Conservation (phyloP, 2,329 filamentous ascomycete species). For the Metarhizium sp. region DNA sequence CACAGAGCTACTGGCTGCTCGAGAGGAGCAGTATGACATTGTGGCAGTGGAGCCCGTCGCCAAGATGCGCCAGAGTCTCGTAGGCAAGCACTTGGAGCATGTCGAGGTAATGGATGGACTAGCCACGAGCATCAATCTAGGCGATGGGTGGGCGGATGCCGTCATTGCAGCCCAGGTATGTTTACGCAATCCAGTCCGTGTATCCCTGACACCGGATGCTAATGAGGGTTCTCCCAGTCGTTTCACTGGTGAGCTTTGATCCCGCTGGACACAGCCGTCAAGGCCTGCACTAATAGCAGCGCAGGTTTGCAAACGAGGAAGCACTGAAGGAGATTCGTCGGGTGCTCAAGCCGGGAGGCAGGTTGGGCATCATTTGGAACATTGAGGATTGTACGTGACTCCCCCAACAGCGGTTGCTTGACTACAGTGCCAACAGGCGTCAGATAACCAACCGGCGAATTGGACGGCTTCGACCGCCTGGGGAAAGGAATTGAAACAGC, state of each 20-base stretch:
- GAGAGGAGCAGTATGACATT: conserved; percentile 51
- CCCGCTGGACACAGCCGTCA: not conserved
- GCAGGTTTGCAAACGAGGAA: conserved; percentile 57
- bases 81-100: conserved; percentile 43
- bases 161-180: conserved; percentile 60
- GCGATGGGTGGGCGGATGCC: conserved; percentile 52
- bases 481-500: conserved; percentile 52
- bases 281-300: not conserved
- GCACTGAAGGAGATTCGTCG: conserved; percentile 58
- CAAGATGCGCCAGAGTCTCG: conserved; percentile 54
- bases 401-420: not conserved
- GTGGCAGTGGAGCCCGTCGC: conserved; percentile 55
- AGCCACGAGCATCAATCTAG: conserved; percentile 46
- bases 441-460: conserved; percentile 53
- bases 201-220: not conserved
- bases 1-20: conserved; percentile 49
- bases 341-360: conserved; percentile 49
- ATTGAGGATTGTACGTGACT: conserved; percentile 54
- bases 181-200: conserved; percentile 2
- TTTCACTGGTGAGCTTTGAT: conserved; percentile 43
- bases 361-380: conserved; percentile 64
- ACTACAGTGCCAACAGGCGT: not conserved
- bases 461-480: conserved; percentile 50
- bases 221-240: conserved; percentile 21
- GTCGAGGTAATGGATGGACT: conserved; percentile 49